phyloP scores from a whole-genome alignment of 2,329 filamentous ascomycete genomes.

The Curvularia lunata region DNA sequence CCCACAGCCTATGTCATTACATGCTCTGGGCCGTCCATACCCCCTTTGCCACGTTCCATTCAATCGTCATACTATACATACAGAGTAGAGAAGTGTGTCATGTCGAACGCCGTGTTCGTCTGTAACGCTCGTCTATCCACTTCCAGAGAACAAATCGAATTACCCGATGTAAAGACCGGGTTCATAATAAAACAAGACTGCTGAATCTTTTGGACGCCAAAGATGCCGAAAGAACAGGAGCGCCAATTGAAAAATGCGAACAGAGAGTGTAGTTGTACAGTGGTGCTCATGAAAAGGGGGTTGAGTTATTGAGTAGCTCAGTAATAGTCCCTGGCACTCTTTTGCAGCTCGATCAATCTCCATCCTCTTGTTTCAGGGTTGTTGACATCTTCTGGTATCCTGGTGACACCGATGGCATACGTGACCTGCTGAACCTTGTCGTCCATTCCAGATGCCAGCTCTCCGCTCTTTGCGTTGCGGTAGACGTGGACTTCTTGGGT shows the following conservation, averaged over 20 bases:
- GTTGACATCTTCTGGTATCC: slow-evolving; percentile 92
- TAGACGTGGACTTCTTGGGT: slow-evolving; percentile 99
- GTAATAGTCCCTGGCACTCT: slow-evolving; percentile 91
- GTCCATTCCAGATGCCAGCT: slow-evolving; percentile 96
- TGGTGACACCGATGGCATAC: slow-evolving; percentile 94
- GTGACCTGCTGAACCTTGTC: slow-evolving; percentile 98
- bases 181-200: slow-evolving; percentile 13
- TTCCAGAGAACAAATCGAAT: slow-evolving; percentile 25
- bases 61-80: slow-evolving; percentile 29
- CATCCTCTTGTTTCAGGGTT: slow-evolving; percentile 97
- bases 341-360: slow-evolving; percentile 98
- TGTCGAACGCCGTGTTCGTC: slow-evolving; percentile 19
- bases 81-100: slow-evolving; percentile 38
- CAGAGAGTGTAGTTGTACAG: slow-evolving; percentile 29
- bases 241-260: slow-evolving; percentile 24
- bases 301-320: slow-evolving; percentile 50
- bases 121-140: slow-evolving; percentile 24
- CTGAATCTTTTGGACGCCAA: slow-evolving; percentile 41
- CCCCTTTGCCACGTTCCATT: slow-evolving; percentile 11
- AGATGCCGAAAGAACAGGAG: slow-evolving; percentile 33
- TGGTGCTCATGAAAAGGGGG: slow-evolving; percentile 5
- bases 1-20: slow-evolving; percentile 1
- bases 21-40: slow-evolving; percentile 14
- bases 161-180: slow-evolving; percentile 1
- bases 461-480: slow-evolving; percentile 84